Base-by-base conservation (phyloP, 2,329 filamentous ascomycete species). In the Xylariaceae sp. region DNA sequence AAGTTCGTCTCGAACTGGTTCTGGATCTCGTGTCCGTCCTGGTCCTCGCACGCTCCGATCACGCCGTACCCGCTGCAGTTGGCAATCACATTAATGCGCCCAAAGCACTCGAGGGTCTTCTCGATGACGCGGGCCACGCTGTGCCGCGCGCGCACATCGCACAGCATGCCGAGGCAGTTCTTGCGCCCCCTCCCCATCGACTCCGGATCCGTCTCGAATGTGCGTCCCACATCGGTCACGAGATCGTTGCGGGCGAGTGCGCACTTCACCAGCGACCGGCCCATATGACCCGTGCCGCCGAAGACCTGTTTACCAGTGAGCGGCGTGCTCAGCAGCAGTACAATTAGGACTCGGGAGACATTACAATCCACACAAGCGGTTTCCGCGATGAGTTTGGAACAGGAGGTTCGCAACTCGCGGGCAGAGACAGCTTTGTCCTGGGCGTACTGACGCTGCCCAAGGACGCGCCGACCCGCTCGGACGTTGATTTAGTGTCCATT, bases 1-100 rank as follows among this genome's bases (percentile, higher is more conserved):
- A 96, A 96, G 71, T 99, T 99, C 19, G 92, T 96, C 76, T 95
- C 90, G 73, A 97, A 96, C 71, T 97, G 94, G 66, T 95, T 92
- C 54, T 91, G 88, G 62, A 97, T 82, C 68, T 97, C 94, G 70
- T 91, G 86, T 68, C 96, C 90, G 70, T 96, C 91, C 74, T 97
- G 94, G 72, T 97, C 94, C 72, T 97, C 94, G 71, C 92, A 96
- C 1, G 92, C 86, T 26, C 90, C 92, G 63, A 97, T 95, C 50
- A 99, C 91, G 49, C 92, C 92, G 72, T 96, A 96, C 15, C 92
- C 92, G 12, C 90, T 92, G 73, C 91, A 96, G 71, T 96, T 97
- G 63, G 87, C 92, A 54, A 97, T 87, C 48, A 96, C 83, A 68
- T 97, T 92, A 60, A 96, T 81, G 55, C 84, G 84, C 0, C 88